Conservation (phyloP, 768 basidiomycete genomes). For the Lactarius sp. region DNA sequence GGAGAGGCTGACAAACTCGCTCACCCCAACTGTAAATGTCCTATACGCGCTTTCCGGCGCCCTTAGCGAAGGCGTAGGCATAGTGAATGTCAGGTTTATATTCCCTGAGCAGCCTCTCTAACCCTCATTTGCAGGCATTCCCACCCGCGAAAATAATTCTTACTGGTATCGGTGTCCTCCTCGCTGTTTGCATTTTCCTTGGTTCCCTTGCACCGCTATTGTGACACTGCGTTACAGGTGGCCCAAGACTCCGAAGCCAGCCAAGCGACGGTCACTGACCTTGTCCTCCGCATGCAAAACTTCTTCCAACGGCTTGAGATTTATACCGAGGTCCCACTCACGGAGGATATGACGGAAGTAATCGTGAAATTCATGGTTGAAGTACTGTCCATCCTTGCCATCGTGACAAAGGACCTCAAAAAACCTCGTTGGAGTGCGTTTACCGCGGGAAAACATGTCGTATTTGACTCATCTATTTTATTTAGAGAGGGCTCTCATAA, state of each 20-base stretch:
- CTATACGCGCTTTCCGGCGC: neutral
- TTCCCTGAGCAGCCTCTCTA: neutral
- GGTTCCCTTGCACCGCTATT: too few species aligned
- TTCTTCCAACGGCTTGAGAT: neutral
- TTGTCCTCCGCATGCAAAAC: neutral
- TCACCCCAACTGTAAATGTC: neutral
- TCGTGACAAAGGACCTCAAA: neutral
- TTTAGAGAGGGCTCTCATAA: conserved; percentile 1
- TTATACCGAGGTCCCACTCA: neutral
- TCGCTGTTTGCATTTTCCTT: neutral
- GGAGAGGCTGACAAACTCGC: neutral
- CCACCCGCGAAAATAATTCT: neutral
- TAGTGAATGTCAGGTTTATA: neutral
- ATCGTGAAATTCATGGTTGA: neutral
- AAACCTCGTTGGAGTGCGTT: neutral
- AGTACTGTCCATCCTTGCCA: neutral
- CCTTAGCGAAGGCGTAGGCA: neutral
- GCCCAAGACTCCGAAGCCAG: neutral
- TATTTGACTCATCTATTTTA: neutral
- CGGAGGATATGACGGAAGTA: neutral
- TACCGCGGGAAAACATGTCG: neutral
- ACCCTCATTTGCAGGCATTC: neutral
- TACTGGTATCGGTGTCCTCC: neutral
- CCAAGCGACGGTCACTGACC: neutral
- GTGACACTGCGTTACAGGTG: neutral